Base-by-base conservation (phyloP, 2,329 filamentous ascomycete genomes). In the Fusarium sterilihyphosum region DNA sequence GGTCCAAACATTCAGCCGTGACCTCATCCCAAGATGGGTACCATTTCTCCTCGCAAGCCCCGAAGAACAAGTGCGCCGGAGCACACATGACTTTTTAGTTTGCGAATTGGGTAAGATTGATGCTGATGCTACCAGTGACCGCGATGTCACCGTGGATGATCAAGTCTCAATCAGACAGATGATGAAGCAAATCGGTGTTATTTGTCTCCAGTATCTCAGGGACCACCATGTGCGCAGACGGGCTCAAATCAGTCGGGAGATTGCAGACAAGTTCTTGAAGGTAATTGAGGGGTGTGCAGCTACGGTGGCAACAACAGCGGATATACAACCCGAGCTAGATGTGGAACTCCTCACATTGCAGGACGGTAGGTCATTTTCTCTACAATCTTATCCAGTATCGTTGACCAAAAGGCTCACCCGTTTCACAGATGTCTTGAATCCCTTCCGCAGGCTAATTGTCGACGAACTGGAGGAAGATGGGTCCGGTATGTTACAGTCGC, bases 391-490 rank as follows among this genome's bases (percentile, higher is more conserved):
- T 26, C 33, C 9, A 22, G 52, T 41, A 69, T 73, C 53, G 74
- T 40, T 18, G 26, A 52, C 26, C 52, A 31, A 29, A 58, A 61
- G 18, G 54, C 73, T 78, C 54, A 78, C 50, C 53, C 20, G 24
- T 53, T 33, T 44, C 20, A 49, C 63, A 84, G 82, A 83, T 35
- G 83, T 89, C 8, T 68, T 87, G 18, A 84, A 85, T 20, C 78
- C 83, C n/a, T 85, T 93, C 76, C 84, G 84, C 43, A 83, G 83
- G 54, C 81, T 92, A n/a, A 83, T 88, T 49, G 85, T 90, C 22
- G 88, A 90, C 56, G 87, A 90, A 67, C 78, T 88, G 63, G 89
- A 90, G 70, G 88, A 90, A 60, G 89, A 90, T 61, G 88, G 83
- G 74, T 90, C 88, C 74, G 88, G 89, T 89, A 88, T 83, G 88